Conservation (phyloP, 1,139 yeast species). For the Yamadazyma pseudoaaseri region DNA sequence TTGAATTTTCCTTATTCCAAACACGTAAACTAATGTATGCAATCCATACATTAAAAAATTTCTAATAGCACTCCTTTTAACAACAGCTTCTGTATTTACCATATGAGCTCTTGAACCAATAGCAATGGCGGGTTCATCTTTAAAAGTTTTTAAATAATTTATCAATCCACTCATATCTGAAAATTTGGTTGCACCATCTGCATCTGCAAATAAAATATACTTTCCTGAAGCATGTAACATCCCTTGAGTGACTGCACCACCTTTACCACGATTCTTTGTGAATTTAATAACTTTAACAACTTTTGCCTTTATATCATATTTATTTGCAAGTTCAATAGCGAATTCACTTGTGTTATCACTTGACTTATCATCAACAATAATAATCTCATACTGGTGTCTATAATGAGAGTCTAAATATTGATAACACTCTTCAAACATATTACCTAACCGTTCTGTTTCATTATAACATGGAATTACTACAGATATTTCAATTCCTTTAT, state of each 20-base stretch:
- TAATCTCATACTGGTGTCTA: conserved; percentile 58
- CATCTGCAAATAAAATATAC: conserved; percentile 86
- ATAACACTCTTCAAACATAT: conserved; percentile 78
- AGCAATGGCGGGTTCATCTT: conserved; percentile 55
- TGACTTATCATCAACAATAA: conserved; percentile 92
- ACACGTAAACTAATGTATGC: conserved; percentile 79
- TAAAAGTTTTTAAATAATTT: conserved; percentile 27
- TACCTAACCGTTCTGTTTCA: conserved; percentile 69
- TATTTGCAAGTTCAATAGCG: conserved; percentile 65
- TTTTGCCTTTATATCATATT: conserved; percentile 53
- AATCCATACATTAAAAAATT: conserved; percentile 92
- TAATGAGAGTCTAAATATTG: conserved; percentile 45
- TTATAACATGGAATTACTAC: conserved; percentile 91
- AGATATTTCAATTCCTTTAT: conserved; percentile 50
- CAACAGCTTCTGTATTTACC: conserved; percentile 96
- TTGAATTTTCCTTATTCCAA: conserved; percentile 82
- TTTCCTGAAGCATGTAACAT: conserved; percentile 72
- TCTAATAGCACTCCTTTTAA: conserved; percentile 81
- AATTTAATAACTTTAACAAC: conserved; percentile 68
- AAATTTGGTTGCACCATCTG: conserved; percentile 94
- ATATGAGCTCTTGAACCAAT: conserved; percentile 96
- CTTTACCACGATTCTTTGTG: conserved; percentile 83
- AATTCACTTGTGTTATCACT: conserved; percentile 73
- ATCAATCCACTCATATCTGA: conserved; percentile 62
- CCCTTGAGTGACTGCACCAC: conserved; percentile 98